Base-by-base conservation (phyloP, 1,284 basidiomycete species). In the Moesziomyces sp. region DNA sequence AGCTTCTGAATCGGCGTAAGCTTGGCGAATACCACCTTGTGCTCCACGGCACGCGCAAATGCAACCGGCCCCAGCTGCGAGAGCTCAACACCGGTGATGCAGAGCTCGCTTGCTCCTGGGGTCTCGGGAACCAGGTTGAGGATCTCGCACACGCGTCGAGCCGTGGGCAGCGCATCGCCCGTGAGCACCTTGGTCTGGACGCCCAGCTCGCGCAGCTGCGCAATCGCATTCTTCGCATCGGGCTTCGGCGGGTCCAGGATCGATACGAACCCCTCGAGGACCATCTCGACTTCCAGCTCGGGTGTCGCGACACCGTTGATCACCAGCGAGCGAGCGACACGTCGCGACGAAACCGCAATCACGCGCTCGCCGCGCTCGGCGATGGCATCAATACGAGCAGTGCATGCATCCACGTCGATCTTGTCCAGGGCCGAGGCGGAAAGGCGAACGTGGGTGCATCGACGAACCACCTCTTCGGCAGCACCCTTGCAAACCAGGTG, bases 401-500 rank as follows among this genome's bases (percentile, higher is more conserved):
- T 42, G 50, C 50, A 52, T 18, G 50, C 50, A 8, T 52, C 38
- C 11, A 52, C 24, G 23, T 52, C 38, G 38, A 52, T 52, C 38
- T 24, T 42, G 11, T 52, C 38, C 6, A 52, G 5, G 3, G 21
- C 23, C 14, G 14, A 40, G 38, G 5, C 18, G n/a, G 49, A 13
- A 40, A n/a, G 19, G 11, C 50, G 50, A 21, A 52, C 35, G 50
- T 52, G 38, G 21, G 50, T 42, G 50, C 50, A 52, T 52, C 50
- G 50, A 18, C 50, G 50, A 43, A 52, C 23, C 38, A 52, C 38
- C 40, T 52, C 50, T 40, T 52, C 35, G 19, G 50, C 50, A 52
- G 50, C 50, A 42, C 50, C 50, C 50, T 52, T 52, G 50, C 50
- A 52, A 1, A 52, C 50, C 13, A 52, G 42, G 23, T 43, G 50